Conservation (phyloP, 2,329 filamentous ascomycete species). For the Phialophora expanda region DNA sequence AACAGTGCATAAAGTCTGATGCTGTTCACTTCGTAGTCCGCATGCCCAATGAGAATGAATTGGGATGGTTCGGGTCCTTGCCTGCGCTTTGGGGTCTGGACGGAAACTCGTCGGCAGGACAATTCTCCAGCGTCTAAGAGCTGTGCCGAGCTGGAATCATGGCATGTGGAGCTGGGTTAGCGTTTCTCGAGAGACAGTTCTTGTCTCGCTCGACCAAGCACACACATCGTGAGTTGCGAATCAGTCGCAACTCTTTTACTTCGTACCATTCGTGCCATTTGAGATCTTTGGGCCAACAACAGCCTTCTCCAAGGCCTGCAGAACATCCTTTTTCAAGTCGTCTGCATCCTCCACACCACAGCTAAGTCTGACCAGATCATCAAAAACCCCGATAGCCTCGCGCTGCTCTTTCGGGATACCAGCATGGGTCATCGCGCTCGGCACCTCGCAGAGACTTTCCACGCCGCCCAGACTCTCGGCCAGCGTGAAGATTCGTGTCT, state of each 20-base stretch:
- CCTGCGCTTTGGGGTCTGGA: background rate
- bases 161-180: background rate
- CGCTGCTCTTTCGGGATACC: slow-evolving; percentile 90
- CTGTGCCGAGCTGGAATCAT: background rate
- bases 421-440: slow-evolving; percentile 94
- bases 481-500: slow-evolving; percentile 86
- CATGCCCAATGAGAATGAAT: background rate
- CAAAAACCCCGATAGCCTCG: slow-evolving; percentile 90
- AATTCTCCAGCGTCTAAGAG: background rate
- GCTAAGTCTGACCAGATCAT: slow-evolving; percentile 90
- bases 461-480: slow-evolving; percentile 92
- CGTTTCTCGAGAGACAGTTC: background rate
- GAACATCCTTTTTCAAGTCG: slow-evolving; percentile 80
- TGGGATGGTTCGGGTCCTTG: background rate
- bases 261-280: slow-evolving; percentile 45
- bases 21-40: background rate
- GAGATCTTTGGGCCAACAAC: slow-evolving; percentile 59
- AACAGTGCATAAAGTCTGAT: background rate
- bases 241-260: background rate
- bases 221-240: background rate
- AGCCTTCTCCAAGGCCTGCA: slow-evolving; percentile 80
- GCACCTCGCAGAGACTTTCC: slow-evolving; percentile 89
- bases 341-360: slow-evolving; percentile 91
- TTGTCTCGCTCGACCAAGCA: background rate
- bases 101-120: too few species aligned